phyloP scores from a whole-genome alignment of 768 basidiomycete species.

The Serendipita sp. region DNA sequence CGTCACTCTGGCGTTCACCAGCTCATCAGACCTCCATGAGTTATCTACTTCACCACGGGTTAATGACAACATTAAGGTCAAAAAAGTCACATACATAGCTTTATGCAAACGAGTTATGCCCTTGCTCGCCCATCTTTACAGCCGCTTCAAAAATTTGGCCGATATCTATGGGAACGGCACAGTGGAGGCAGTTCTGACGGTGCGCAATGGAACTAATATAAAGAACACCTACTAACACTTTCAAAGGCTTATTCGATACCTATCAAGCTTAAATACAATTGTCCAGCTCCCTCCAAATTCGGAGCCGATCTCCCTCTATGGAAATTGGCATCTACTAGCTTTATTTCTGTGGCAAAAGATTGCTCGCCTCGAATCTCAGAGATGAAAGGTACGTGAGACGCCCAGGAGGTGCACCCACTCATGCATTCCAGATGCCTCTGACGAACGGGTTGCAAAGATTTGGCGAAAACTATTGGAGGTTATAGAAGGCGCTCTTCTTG shows the following conservation, averaged over 20 bases:
- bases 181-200: constrained; percentile 65
- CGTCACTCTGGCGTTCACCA: constrained; percentile 67
- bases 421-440: constrained; percentile 31
- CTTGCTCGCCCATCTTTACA: constrained; percentile 58
- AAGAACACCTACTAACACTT: not conserved
- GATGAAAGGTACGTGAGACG: constrained; percentile 20
- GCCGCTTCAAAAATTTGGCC: constrained; percentile 40
- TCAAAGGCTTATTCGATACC: constrained; percentile 72
- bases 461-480: constrained; percentile 77
- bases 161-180: constrained; percentile 71
- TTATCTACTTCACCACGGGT: not conserved
- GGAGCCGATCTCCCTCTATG: constrained; percentile 80
- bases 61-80: constrained; percentile 32
- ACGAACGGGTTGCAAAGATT: constrained; percentile 58
- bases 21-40: constrained; percentile 26
- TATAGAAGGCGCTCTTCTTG: constrained; percentile 64
- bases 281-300: constrained; percentile 74
- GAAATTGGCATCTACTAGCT: constrained; percentile 83
- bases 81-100: constrained; percentile 75
- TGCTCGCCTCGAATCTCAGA: constrained; percentile 36
- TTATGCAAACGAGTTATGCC: constrained; percentile 84
- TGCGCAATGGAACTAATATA: not conserved
- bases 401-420: not conserved
- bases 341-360: constrained; percentile 58
- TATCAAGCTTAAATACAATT: constrained; percentile 88